phyloP scores from a whole-genome alignment of 208 protist genomes.

The Herpetomonas muscarum region DNA sequence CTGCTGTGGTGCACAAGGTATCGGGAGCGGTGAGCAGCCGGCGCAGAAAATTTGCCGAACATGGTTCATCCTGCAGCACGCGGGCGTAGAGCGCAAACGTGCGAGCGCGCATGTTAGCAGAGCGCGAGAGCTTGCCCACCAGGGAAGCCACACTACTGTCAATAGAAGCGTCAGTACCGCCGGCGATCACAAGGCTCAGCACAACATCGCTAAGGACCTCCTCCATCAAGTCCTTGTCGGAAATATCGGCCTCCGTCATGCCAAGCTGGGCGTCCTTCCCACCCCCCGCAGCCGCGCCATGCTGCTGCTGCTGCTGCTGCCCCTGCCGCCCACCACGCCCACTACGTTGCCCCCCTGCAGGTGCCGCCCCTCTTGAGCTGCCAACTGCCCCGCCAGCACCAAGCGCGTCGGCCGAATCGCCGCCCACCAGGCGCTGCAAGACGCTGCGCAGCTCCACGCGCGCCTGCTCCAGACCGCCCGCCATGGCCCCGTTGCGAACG shows the following conservation, averaged over 20 bases:
- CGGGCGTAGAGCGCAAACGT: slow-evolving; percentile 40
- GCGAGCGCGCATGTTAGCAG: slow-evolving; percentile 35
- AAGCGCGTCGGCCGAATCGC: too few relatives aligned
- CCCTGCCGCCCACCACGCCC: background rate
- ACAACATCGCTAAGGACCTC: slow-evolving; percentile 75
- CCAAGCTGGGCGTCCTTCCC: too few relatives aligned
- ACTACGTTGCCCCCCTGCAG: background rate
- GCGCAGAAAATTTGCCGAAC: slow-evolving; percentile 5
- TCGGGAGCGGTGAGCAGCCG: slow-evolving; percentile 21
- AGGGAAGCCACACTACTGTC: too few relatives aligned
- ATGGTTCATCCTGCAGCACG: slow-evolving; percentile 7
- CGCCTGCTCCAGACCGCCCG: background rate
- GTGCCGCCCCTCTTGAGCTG: background rate
- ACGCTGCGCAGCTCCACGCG: slow-evolving; percentile 25
- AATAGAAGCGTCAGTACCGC: slow-evolving; percentile 23
- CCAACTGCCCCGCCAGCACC: too few relatives aligned
- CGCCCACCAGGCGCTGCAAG: slow-evolving; percentile 17
- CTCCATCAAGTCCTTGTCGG: slow-evolving; percentile 37
- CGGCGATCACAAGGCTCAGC: slow-evolving; percentile 55
- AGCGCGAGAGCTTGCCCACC: slow-evolving; percentile 10
- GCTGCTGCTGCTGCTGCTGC: background rate
- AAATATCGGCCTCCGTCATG: slow-evolving; percentile 13
- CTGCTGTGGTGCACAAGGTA: slow-evolving; percentile 37
- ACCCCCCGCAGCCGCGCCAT: background rate
- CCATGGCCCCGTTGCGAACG: slow-evolving; percentile 10